Conservation (phyloP, 129 eudicot species). For the Mikania micrantha region DNA sequence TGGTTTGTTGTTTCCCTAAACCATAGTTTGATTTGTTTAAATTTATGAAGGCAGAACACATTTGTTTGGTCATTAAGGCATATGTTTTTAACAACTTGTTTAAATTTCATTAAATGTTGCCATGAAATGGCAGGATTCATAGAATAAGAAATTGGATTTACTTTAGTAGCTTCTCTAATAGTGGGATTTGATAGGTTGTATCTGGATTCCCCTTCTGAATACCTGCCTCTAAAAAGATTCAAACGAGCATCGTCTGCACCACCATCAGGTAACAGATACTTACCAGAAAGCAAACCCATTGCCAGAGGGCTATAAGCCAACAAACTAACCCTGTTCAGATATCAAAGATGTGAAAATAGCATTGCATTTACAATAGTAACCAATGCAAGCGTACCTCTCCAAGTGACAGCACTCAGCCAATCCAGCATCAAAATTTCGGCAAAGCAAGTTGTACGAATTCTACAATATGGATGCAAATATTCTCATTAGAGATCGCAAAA, state of each 20-base stretch:
- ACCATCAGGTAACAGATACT: constrained; percentile 58
- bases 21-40: too few relatives aligned
- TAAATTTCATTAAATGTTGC: too few relatives aligned
- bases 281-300: constrained; percentile 94
- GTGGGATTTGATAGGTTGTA: constrained; percentile 51
- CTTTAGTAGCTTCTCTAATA: constrained; percentile 47
- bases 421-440: constrained; percentile 78
- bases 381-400: constrained; percentile 56
- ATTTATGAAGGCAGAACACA: too few relatives aligned
- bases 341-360: background rate
- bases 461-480: constrained; percentile 17
- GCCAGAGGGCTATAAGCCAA: constrained; percentile 98
- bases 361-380: background rate
- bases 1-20: background rate
- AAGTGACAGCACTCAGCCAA: constrained; percentile 94
- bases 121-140: background rate
- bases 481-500: background rate
- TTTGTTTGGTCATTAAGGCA: too few relatives aligned
- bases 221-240: constrained; percentile 83
- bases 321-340: constrained; percentile 69
- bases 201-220: constrained; percentile 93
- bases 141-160: constrained; percentile 24
- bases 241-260: constrained; percentile 82
- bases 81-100: too few relatives aligned
- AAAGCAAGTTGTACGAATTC: constrained; percentile 85